phyloP scores from a whole-genome alignment of 805 yeast genomes.

The Suhomyces pyralidae region DNA sequence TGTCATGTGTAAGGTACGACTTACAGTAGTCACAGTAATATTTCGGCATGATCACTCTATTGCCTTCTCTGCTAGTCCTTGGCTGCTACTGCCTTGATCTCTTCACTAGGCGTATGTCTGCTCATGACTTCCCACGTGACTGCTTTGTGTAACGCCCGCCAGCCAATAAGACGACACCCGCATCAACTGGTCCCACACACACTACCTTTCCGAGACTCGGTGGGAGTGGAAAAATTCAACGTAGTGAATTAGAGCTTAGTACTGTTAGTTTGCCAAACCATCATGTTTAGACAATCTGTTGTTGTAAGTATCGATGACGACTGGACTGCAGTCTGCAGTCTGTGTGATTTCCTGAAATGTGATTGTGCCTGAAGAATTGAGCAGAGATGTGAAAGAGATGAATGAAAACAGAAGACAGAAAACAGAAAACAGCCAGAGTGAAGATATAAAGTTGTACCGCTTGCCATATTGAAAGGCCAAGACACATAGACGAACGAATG shows the following conservation, averaged over 20 bases:
- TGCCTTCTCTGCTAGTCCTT: no score
- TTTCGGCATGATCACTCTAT: constrained; percentile 50
- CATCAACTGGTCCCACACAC: background rate
- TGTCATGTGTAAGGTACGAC: constrained; percentile 81
- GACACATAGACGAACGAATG: no score
- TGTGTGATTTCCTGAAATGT: background rate
- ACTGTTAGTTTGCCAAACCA: constrained; percentile 1
- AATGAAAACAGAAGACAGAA: no score
- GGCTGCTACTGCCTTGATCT: background rate
- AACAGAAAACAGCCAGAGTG: no score
- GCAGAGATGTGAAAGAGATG: background rate
- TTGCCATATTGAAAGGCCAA: no score
- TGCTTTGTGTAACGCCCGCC: background rate
- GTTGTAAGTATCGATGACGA: constrained; percentile 27
- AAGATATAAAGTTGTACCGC: no score
- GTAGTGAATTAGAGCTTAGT: background rate
- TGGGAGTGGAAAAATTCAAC: constrained; percentile 5
- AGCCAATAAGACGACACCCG: constrained; percentile 4
- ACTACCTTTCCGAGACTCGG: constrained; percentile 8
- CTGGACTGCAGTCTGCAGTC: background rate
- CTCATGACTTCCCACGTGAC: constrained; percentile 2
- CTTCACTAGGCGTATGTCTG: background rate
- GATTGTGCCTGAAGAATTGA: background rate
- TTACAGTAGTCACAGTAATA: constrained; percentile 85
- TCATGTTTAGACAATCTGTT: constrained; percentile 41